These are phyloP conservation scores for Paecilomyces sp. DNA, from an alignment of 2,329 filamentous ascomycete genomes.

Conservation along the genomic window DNA sequence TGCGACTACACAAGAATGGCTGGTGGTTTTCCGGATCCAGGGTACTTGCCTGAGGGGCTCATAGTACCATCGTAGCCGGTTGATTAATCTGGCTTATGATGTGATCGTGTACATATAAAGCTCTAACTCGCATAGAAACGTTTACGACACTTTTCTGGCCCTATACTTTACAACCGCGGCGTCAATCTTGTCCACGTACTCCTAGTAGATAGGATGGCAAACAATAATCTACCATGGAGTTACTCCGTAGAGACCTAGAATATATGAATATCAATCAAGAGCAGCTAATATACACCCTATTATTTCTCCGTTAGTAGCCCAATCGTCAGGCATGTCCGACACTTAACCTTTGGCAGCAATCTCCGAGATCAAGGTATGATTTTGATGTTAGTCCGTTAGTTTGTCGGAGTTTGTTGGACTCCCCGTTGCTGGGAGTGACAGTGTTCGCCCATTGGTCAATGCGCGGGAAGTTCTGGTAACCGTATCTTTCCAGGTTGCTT, in stretches of 20 bases:
- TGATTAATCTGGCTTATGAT: background rate
- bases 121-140: constrained; percentile 14
- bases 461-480: background rate
- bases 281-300: background rate
- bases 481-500: background rate
- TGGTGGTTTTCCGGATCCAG: background rate
- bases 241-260: background rate
- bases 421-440: background rate
- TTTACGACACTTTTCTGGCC: constrained; percentile 1
- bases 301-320: background rate
- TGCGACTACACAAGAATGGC: background rate
- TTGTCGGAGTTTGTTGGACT: background rate
- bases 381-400: background rate
- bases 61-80: background rate
- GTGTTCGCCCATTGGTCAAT: background rate
- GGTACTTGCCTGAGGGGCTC: background rate
- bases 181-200: background rate
- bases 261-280: too few species aligned
- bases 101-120: constrained; percentile 22
- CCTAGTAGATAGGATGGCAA: too few species aligned
- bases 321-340: background rate
- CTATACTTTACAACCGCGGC: background rate
- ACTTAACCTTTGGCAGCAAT: background rate
- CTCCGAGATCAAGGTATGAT: too few species aligned
- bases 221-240: too few species aligned